Evolutionary conservation across 306 rosid species (phyloP), one percentile per base, ranked within the genome.

Genomic region (Astragalus membranaceus): DNA sequence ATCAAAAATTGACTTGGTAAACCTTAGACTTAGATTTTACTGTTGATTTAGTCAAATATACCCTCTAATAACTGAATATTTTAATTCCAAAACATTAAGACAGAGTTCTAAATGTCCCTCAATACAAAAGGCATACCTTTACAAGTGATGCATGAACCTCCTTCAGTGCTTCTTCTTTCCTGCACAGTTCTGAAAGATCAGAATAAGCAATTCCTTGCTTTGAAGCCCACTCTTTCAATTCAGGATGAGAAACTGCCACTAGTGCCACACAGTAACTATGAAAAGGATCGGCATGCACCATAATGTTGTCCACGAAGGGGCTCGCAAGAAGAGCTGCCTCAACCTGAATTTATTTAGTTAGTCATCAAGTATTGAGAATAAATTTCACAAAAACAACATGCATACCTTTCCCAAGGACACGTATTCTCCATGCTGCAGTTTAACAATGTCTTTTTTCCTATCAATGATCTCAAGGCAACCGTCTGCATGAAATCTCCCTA

Each of bases 401-500:
- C 73, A 17, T 82, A 87, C 99, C 99, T 94, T 94, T 81, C 97
- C 99, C 64, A 94, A 73, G 74, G 99, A 94, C 81, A 94, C 95
- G 64, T 94, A 94, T 76, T 94, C 96, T 78, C 99, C 99, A 76
- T 91, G 95, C 81, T 94, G 99, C 79, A 94, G 92, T 77, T 94
- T 94, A 78, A 94, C 92, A 47, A 94, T 94, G 83, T 94, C 99
- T 84, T 94, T 94, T 83, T 88, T 94, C 61, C 97, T 88, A 81
- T 91, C 97, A 82, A 91, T 85, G 75, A 94, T 91, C 83, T 94
- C 96, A 73, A 91, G 95, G 87, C 96, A 91, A 50, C 99, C 99
- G 75, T 94, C 97, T 58, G 79, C 37, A 69, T 91, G 99, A 75
- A 91, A 78, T 74, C 75, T 85, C 75, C 99, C 99, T 11, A 94